Evolutionary conservation across 148 eudicot genomes (phyloP), one percentile per base, ranked within the genome.

Genomic region (Limonium bicolor): DNA sequence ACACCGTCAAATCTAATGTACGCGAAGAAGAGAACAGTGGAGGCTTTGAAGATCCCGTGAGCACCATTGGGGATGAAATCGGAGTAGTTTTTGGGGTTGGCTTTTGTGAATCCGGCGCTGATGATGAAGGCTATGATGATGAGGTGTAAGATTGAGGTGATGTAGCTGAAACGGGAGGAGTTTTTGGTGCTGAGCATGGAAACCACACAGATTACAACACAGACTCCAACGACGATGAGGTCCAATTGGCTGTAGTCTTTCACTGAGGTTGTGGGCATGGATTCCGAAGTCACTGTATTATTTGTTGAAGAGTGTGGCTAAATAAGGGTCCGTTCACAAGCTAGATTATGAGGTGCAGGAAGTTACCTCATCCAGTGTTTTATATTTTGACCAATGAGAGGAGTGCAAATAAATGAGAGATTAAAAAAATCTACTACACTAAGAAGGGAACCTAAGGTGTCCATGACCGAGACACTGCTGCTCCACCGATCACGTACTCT

Each of bases 401-500:
- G n/a, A n/a, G n/a, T n/a, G n/a, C n/a, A n/a, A n/a, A n/a, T n/a
- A n/a, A n/a, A n/a, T n/a, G n/a, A n/a, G n/a, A n/a, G n/a, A n/a
- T n/a, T n/a, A n/a, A n/a, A n/a, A n/a, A n/a, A n/a, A n/a, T n/a
- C n/a, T n/a, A n/a, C n/a, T n/a, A n/a, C n/a, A n/a, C n/a, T n/a
- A n/a, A n/a, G n/a, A n/a, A n/a, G n/a, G n/a, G n/a, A n/a, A n/a
- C n/a, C n/a, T n/a, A n/a, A 14, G 94, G 71, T 2, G 94, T 82
- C 82, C 82, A 82, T 0, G 94, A 41, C 3, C 94, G 70, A 2
- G 94, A 73, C 9, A 77, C 82, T 0, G 78, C 73, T 0, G 94
- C 94, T 0, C 76, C 63, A 3, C 78, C 74, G 4, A 82, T 61
- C 2, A 77, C 47, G 27, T 71, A 74, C 51, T 82, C 74, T 1